phyloP scores from a whole-genome alignment of 306 rosid genomes.

The Medicago ruthenica region DNA sequence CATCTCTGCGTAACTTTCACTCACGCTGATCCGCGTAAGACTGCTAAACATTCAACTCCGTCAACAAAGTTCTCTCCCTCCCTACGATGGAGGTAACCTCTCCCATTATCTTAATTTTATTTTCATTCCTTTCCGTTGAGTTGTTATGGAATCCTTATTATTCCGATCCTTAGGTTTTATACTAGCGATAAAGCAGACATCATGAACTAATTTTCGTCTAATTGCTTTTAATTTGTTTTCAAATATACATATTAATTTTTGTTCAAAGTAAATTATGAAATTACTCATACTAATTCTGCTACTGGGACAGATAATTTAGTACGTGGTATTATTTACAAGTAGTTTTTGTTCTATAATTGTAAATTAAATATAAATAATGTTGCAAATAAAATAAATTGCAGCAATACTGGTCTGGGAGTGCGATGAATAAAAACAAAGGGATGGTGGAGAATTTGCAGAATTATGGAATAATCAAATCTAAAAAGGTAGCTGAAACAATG shows the following conservation, averaged over 20 bases:
- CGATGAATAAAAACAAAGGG: slow-evolving; percentile 64
- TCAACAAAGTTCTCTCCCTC: slow-evolving; percentile 28
- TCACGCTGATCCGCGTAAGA: not conserved
- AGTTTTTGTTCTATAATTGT: too few relatives aligned
- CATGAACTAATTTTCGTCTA: not conserved
- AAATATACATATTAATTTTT: not conserved
- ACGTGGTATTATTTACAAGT: too few relatives aligned
- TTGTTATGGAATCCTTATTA: not conserved
- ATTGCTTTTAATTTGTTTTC: not conserved
- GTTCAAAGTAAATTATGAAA: not conserved
- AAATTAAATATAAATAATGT: not conserved
- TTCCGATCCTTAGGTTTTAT: not conserved
- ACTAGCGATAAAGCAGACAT: too few relatives aligned
- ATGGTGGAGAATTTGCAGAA: slow-evolving; percentile 81
- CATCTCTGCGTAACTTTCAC: not conserved
- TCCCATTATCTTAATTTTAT: not conserved
- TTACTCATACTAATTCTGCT: too few relatives aligned
- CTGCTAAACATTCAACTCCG: too few relatives aligned
- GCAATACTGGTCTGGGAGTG: slow-evolving; percentile 71
- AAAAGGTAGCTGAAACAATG: slow-evolving; percentile 76
- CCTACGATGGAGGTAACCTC: slow-evolving; percentile 72
- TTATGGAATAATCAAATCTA: slow-evolving; percentile 70
- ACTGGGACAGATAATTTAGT: too few relatives aligned
- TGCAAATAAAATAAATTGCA: slow-evolving; percentile 47
- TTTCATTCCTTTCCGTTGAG: not conserved